Base-by-base conservation (phyloP, 495 filamentous ascomycete species). In the Aspergillus funiculosus region DNA sequence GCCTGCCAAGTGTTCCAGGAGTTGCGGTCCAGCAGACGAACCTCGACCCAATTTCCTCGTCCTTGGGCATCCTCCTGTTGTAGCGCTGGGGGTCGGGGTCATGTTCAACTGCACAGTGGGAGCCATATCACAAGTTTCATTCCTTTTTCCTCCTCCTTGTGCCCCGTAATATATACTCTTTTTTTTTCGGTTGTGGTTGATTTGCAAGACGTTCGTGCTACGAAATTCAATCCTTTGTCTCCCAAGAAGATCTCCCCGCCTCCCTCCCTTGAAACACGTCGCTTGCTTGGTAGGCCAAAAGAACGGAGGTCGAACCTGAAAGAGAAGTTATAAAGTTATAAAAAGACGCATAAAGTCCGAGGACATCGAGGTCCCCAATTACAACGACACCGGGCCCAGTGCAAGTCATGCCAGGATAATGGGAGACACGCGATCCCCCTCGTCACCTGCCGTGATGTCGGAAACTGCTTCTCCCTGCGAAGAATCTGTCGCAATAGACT, bases 371-470 rank as follows among this genome's bases (percentile, higher is more conserved):
- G 15, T n/a, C n/a, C n/a, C n/a, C n/a, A n/a, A n/a, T 21, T 11
- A 24, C 13, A 41, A 17, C 26, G 7, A 41, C 20, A 8, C 4
- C 22, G 29, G 9, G 13, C 37, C 27, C 25, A 19, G 45, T 31
- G 41, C 54, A 64, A 66, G 67, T 52, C 65, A 71, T 71, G 67
- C 60, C 53, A 58, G 62, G 56, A 71, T 65, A 63, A 71, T 71
- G 63, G 59, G 58, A 46, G 58, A 63, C 48, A 55, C 54, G 51
- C 45, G 52, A 55, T 58, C 56, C 53, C 53, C 58, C 57, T 62
- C 62, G 47, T 51, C 66, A 46, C 54, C 56, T 47, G 54, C 50
- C 51, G 46, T 53, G 32, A 56, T 62, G 54, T 51, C 63, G 44
- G 57, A 64, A 37, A 54, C 59, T 45, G 39, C 52, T 42, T 30